phyloP scores from a whole-genome alignment of 352 stramenopile genomes.

The Peronospora destructor region DNA sequence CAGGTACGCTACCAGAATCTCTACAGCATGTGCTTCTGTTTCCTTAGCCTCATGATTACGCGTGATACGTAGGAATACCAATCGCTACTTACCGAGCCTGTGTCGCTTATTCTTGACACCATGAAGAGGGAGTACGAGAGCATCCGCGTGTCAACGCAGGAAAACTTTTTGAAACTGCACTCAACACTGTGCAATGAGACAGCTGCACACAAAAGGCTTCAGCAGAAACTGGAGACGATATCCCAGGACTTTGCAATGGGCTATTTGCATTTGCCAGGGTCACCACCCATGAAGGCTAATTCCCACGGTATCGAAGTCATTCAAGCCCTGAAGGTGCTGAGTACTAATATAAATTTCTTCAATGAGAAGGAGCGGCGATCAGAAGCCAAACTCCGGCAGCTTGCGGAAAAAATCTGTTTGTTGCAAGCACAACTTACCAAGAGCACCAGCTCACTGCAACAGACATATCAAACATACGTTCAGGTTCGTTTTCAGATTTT shows the following conservation, averaged over 20 bases:
- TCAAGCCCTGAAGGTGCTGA: constrained; percentile 26
- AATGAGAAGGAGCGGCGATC: constrained; percentile 34
- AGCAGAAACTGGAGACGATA: constrained; percentile 58
- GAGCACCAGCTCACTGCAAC: constrained; percentile 32
- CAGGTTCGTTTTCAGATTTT: constrained; percentile 36
- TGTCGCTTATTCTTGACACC: constrained; percentile 58
- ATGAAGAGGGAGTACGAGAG: constrained; percentile 81
- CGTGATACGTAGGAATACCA: constrained; percentile 51
- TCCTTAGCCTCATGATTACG: constrained; percentile 1
- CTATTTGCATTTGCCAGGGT: constrained; percentile 25
- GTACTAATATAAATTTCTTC: constrained; percentile 21
- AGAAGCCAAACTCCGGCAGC: constrained; percentile 42
- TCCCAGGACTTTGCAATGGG: constrained; percentile 34
- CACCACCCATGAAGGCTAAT: constrained; percentile 13
- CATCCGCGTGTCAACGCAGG: constrained; percentile 42
- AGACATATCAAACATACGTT: constrained; percentile 47
- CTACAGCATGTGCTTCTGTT: neutral
- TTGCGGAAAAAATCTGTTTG: constrained; percentile 40
- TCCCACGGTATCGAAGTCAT: constrained; percentile 25
- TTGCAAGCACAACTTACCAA: constrained; percentile 31
- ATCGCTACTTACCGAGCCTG: constrained; percentile 64
- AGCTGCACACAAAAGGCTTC: constrained; percentile 37
- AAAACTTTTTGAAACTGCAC: constrained; percentile 57
- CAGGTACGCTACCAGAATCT: constrained; percentile 26
- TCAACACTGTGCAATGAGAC: constrained; percentile 41